phyloP scores from a whole-genome alignment of 1,139 yeast genomes.

The Saccharomyces uvarum region DNA sequence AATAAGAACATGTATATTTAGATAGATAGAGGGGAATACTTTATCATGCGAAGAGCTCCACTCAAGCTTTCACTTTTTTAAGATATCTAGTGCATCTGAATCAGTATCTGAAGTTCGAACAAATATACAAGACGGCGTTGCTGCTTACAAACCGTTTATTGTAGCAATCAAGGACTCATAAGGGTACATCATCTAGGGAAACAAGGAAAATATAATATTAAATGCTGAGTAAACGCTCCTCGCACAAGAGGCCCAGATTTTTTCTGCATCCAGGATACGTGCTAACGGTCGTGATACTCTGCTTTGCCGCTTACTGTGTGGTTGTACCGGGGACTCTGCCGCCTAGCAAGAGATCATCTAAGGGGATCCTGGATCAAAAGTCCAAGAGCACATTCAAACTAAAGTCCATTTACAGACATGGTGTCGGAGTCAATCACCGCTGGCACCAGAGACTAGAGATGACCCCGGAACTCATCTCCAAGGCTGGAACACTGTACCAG shows the following conservation, averaged over 20 bases:
- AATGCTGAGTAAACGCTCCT: not conserved
- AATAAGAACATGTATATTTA: not conserved
- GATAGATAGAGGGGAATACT: not conserved
- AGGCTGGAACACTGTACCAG: slow-evolving; percentile 1
- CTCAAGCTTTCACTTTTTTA: not conserved
- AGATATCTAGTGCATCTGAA: not conserved
- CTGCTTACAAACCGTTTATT: not conserved
- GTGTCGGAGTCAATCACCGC: slow-evolving; percentile 11
- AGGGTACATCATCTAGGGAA: not conserved
- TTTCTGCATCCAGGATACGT: not conserved
- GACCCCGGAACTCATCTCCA: not conserved
- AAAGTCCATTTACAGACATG: slow-evolving; percentile 18
- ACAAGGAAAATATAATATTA: not conserved
- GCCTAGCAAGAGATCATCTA: not conserved
- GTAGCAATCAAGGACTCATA: not conserved
- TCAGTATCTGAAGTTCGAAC: not conserved
- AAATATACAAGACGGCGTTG: not conserved
- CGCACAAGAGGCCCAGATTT: not conserved
- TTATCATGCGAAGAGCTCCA: not conserved
- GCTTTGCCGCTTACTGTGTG: not conserved
- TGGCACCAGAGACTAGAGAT: slow-evolving; percentile 9
- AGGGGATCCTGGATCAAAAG: not conserved
- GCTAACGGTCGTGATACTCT: not conserved
- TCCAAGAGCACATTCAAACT: slow-evolving; percentile 9
- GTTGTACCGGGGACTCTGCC: not conserved